Conservation (phyloP, 768 basidiomycete genomes). For the Boletus coccyginus region DNA sequence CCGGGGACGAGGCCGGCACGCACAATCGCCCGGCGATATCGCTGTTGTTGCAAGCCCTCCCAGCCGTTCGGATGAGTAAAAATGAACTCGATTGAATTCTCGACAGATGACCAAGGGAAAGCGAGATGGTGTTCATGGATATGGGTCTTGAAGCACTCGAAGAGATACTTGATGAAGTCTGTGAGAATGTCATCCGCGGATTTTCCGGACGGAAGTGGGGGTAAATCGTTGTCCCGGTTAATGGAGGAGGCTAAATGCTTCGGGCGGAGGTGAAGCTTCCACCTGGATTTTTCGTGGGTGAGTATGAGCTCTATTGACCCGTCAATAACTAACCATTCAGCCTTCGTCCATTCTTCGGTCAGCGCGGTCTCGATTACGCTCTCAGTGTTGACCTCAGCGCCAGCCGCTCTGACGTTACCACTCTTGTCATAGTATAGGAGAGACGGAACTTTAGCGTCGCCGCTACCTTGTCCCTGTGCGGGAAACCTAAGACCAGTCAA, state of each 20-base stretch:
- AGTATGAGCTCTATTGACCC: background rate
- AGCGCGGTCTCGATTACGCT: constrained; percentile 33
- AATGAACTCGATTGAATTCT: constrained; percentile 17
- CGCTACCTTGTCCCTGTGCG: constrained; percentile 33
- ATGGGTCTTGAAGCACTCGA: constrained; percentile 13
- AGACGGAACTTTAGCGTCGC: constrained; percentile 45
- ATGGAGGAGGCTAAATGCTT: constrained; percentile 13
- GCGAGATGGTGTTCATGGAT: constrained; percentile 16
- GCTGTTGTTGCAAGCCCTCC: constrained; percentile 23
- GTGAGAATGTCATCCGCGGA: too few relatives aligned
- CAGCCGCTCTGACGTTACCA: constrained; percentile 36
- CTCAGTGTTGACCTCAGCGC: constrained; percentile 38
- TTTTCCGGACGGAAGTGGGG: too few relatives aligned
- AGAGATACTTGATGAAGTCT: too few relatives aligned
- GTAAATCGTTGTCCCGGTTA: background rate
- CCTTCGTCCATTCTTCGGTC: constrained; percentile 23
- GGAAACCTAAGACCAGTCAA: constrained; percentile 35
- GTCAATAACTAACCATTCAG: constrained; percentile 16
- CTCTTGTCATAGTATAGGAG: constrained; percentile 41
- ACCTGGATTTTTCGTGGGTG: constrained; percentile 9
- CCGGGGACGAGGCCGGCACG: background rate
- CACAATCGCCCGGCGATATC: constrained; percentile 11
- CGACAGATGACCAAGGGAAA: constrained; percentile 12
- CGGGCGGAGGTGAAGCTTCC: constrained; percentile 25
- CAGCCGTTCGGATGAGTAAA: constrained; percentile 30